A percentile compares a stretch with the other conserved stretches of the same genome.
Conservation (phyloP, 1,139 yeast species). For the Casaregolazyma lundiana region DNA sequence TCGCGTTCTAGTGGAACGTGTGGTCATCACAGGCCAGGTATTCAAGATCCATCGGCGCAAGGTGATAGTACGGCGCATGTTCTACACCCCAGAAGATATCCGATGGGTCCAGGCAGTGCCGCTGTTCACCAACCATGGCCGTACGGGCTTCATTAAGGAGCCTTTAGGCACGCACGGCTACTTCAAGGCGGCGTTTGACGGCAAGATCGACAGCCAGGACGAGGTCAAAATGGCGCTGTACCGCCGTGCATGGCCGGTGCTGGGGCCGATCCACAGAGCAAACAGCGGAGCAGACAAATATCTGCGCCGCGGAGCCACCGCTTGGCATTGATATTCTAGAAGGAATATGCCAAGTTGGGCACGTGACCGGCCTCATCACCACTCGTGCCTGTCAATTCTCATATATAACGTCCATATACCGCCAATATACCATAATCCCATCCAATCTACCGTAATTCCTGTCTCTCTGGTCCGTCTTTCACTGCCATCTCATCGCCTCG, state of each 20-base stretch:
- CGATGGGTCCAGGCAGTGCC: slow-evolving; percentile 90
- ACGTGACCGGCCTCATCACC: too few species aligned
- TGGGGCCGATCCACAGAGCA: neutral
- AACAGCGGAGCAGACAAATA: neutral
- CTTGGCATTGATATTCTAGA: neutral
- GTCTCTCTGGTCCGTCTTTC: neutral
- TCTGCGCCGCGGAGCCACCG: neutral
- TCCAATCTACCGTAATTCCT: too few species aligned
- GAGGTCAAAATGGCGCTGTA: slow-evolving; percentile 90
- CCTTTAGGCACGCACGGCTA: slow-evolving; percentile 98
- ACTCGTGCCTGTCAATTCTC: too few species aligned
- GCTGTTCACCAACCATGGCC: slow-evolving; percentile 83
- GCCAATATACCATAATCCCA: too few species aligned
- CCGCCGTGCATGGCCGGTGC: slow-evolving; percentile 83
- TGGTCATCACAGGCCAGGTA: slow-evolving; percentile 89
- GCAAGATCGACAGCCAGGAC: slow-evolving; percentile 86
- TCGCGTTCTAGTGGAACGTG: slow-evolving; percentile 81
- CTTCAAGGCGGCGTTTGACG: slow-evolving; percentile 93
- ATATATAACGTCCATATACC: too few species aligned
- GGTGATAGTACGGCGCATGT: slow-evolving; percentile 95
- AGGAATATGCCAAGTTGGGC: too few species aligned
- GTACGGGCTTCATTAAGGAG: slow-evolving; percentile 91
- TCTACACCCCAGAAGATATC: slow-evolving; percentile 87
- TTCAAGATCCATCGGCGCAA: slow-evolving; percentile 90
- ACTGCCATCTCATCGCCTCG: neutral